Evolutionary conservation across 805 yeast genomes (phyloP).

Genomic region (Nakazawaea molendinolei): DNA sequence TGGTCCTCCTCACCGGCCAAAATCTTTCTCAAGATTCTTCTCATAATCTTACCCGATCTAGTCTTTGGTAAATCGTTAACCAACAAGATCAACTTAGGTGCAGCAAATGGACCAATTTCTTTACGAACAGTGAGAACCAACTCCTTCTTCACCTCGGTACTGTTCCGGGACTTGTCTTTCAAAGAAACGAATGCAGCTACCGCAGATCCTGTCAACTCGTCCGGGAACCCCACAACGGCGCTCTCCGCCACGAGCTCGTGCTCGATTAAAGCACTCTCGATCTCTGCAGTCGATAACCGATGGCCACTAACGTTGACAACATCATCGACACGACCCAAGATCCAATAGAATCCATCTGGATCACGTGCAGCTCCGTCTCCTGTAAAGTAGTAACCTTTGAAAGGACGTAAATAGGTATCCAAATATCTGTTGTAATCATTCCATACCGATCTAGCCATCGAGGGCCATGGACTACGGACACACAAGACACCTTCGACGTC

Average conservation of each 20-base stretch:
- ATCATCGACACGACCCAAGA: slow-evolving; percentile 96
- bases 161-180: slow-evolving; percentile 54
- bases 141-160: slow-evolving; percentile 60
- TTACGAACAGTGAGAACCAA: slow-evolving; percentile 84
- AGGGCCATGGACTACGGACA: slow-evolving; percentile 89
- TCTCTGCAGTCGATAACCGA: slow-evolving; percentile 96
- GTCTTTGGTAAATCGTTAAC: slow-evolving; percentile 96
- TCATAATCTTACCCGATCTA: slow-evolving; percentile 97
- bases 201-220: slow-evolving; percentile 96
- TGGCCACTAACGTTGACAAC: slow-evolving; percentile 98
- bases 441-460: slow-evolving; percentile 96
- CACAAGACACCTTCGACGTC: slow-evolving; percentile 97
- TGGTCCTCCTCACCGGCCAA: slow-evolving; percentile 88
- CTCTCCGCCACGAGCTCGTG: slow-evolving; percentile 81
- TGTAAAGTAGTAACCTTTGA: slow-evolving; percentile 89
- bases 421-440: slow-evolving; percentile 79
- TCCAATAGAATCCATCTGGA: slow-evolving; percentile 95
- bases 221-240: slow-evolving; percentile 95
- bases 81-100: slow-evolving; percentile 78
- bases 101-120: slow-evolving; percentile 91
- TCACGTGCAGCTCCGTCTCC: slow-evolving; percentile 99
- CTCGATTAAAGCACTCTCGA: slow-evolving; percentile 84
- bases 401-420: slow-evolving; percentile 90
- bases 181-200: slow-evolving; percentile 91
- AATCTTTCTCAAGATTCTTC: slow-evolving; percentile 92